Conservation (phyloP, 768 basidiomycete genomes). For the Lyophyllum decastes region DNA sequence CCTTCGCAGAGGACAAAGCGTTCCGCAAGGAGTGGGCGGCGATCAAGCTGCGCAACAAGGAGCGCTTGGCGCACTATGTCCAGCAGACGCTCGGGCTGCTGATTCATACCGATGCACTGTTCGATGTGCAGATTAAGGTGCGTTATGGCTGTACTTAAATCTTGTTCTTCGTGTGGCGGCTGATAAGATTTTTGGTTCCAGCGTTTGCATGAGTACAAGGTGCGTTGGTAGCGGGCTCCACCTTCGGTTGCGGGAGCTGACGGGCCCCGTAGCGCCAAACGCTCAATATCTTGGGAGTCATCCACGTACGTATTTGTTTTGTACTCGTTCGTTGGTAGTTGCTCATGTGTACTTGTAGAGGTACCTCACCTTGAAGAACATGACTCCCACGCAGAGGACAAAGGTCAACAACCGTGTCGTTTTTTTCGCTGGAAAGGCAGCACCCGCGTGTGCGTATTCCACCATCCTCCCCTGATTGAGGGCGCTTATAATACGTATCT, state of each 20-base stretch:
- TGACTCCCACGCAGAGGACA: conserved; percentile 78
- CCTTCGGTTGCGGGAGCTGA: background rate
- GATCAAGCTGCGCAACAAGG: conserved; percentile 91
- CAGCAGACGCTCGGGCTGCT: conserved; percentile 68
- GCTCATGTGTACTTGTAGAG: conserved; percentile 44
- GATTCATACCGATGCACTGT: conserved; percentile 78
- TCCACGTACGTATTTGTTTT: conserved; percentile 57
- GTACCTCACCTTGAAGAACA: conserved; percentile 78
- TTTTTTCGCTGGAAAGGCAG: conserved; percentile 98
- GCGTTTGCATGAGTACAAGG: conserved; percentile 93
- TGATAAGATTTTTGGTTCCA: conserved; percentile 26
- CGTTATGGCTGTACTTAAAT: conserved; percentile 5
- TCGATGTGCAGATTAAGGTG: conserved; percentile 90
- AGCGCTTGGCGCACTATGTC: conserved; percentile 78
- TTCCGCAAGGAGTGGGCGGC: conserved; percentile 83
- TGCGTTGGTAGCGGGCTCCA: conserved; percentile 18
- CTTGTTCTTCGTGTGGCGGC: background rate
- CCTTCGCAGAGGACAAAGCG: conserved; percentile 65
- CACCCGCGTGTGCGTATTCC: conserved; percentile 74
- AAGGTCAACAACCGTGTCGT: conserved; percentile 84
- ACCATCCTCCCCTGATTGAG: background rate
- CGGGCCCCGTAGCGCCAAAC: conserved; percentile 73
- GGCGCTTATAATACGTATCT: conserved; percentile 11
- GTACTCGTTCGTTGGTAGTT: background rate
- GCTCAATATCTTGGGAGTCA: conserved; percentile 88